Evolutionary conservation across 768 basidiomycete genomes (phyloP), one percentile per base, ranked within the genome.

Genomic region (Phanerochaete sordida): DNA sequence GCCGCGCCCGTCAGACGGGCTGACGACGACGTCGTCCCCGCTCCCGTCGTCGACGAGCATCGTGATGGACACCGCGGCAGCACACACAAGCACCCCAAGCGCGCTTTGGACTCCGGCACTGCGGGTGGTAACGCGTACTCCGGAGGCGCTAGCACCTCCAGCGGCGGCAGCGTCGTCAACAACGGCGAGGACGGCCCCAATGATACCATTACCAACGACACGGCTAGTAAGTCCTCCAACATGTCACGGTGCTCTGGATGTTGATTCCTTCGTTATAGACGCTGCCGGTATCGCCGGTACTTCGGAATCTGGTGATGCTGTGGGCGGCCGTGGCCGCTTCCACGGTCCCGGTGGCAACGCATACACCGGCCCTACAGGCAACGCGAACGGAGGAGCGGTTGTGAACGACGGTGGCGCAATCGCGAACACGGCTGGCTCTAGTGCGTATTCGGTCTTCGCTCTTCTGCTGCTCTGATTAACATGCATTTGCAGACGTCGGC

Each of bases 51-150:
- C 35, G 21, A 46, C 39, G 39, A 35, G 15, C 31, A 49, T 37
- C 24, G 51, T 5, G 7, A 45, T 33, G 39, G 37, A 49, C 37
- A 27, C 48, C 1, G 24, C n/a, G n/a, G n/a, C n/a, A n/a, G n/a
- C n/a, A n/a, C n/a, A n/a, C n/a, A n/a, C n/a, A n/a, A n/a, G 15
- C 37, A 12, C 15, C 39, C 8, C 31, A 57, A 23, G 49, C 57
- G 60, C 35, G 64, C 67, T 2, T 55, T 63, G 35, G 65, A 68
- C 50, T 31, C 30, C 19, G 52, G 60, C 24, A 66, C 66, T 2
- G 56, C 58, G 3, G 67, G 66, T 15, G 68, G 68, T 21, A 67
- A 69, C 52, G 64, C 65, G 2, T 64, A 64, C 53, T 62, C 66
- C 12, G 66, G 68, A 46, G 46, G 54, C 3, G 53, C 58, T 13